A percentile compares a stretch with the other conserved stretches of the same genome.
Evolutionary conservation across 768 basidiomycete genomes (phyloP).

Genomic region (Punctularia strigosozonata): DNA sequence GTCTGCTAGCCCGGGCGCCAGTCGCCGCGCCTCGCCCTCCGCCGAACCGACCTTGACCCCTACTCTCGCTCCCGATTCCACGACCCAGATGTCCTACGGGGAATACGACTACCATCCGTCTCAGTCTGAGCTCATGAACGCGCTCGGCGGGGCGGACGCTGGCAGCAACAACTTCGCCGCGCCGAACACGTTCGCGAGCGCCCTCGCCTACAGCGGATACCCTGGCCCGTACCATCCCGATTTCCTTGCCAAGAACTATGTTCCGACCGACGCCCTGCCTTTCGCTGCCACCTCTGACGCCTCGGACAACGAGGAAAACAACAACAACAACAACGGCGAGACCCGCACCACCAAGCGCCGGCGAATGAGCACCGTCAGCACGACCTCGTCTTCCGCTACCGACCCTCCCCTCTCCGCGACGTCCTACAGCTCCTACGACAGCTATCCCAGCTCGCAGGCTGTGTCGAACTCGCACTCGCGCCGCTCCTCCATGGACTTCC

Average conservation of each 20-base stretch:
- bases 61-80: slow-evolving; percentile 59
- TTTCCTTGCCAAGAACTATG: slow-evolving; percentile 43
- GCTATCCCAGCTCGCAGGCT: slow-evolving; percentile 42
- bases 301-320: slow-evolving; percentile 28
- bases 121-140: slow-evolving; percentile 43
- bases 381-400: too few species aligned
- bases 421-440: slow-evolving; percentile 53
- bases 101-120: slow-evolving; percentile 28
- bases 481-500: slow-evolving; percentile 51
- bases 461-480: slow-evolving; percentile 48
- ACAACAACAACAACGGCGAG: slow-evolving; percentile 12
- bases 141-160: slow-evolving; percentile 23
- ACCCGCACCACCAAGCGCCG: slow-evolving; percentile 52
- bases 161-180: slow-evolving; percentile 17
- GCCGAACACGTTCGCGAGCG: slow-evolving; percentile 20
- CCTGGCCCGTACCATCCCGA: slow-evolving; percentile 73
- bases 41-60: slow-evolving; percentile 37
- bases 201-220: slow-evolving; percentile 24
- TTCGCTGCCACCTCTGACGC: slow-evolving; percentile 34
- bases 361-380: slow-evolving; percentile 55
- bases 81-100: slow-evolving; percentile 44
- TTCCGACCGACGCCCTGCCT: slow-evolving; percentile 38
- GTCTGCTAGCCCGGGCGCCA: slow-evolving; percentile 64
- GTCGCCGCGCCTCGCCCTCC: slow-evolving; percentile 61
- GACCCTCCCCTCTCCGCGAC: slow-evolving; percentile 50